These are phyloP conservation scores for Wickerhamomyces hampshirensis DNA, from an alignment of 805 yeast species.

Conservation along the genomic window DNA sequence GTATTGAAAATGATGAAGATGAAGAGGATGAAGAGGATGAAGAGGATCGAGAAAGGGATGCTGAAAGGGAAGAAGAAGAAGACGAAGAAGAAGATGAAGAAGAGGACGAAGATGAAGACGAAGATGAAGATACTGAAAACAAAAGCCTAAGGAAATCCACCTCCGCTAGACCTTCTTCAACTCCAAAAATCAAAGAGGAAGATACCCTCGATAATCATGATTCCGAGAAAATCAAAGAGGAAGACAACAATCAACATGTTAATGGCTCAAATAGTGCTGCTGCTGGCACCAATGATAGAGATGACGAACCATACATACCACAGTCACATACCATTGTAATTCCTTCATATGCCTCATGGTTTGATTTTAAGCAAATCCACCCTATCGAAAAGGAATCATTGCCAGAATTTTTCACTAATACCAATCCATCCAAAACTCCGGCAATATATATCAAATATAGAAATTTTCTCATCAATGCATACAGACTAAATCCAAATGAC, in stretches of 20 bases:
- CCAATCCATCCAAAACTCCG: constrained; percentile 75
- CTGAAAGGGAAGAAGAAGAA: constrained; percentile 11
- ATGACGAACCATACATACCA: constrained; percentile 25
- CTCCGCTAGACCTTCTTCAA: constrained; percentile 4
- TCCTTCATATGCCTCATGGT: constrained; percentile 90
- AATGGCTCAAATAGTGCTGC: constrained; percentile 6
- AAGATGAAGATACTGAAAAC: constrained; percentile 11
- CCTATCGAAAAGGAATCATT: constrained; percentile 76
- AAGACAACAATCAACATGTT: constrained; percentile 4
- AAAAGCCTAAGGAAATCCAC: constrained; percentile 4
- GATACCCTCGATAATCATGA: constrained; percentile 8
- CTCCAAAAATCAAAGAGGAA: constrained; percentile 16
- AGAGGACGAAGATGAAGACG: constrained; percentile 6
- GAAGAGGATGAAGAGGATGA: constrained; percentile 8
- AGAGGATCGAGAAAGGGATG: constrained; percentile 10
- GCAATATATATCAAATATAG: constrained; percentile 76
- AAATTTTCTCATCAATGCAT: constrained; percentile 84
- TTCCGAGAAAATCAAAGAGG: constrained; percentile 7
- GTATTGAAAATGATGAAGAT: constrained; percentile 7
- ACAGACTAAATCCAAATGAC: constrained; percentile 84
- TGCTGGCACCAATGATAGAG: constrained; percentile 7
- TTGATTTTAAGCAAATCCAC: constrained; percentile 64
- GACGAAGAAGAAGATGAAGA: constrained; percentile 7
- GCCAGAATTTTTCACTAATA: constrained; percentile 80
- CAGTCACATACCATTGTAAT: constrained; percentile 83